A percentile compares a stretch with the other conserved stretches of the same genome.
phyloP scores from a whole-genome alignment of 305 asterid species.

The Striga hermonthica region DNA sequence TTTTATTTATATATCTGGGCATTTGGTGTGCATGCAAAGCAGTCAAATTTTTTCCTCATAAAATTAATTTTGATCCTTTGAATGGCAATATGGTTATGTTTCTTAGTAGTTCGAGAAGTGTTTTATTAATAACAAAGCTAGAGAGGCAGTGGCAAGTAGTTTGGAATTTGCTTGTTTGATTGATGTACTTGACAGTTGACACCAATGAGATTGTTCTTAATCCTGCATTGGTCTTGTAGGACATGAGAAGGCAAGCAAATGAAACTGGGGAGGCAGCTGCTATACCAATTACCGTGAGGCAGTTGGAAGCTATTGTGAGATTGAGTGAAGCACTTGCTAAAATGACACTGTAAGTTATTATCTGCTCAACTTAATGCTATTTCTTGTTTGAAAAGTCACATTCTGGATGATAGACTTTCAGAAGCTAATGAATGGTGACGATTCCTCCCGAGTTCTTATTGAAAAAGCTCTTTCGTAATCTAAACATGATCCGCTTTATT shows the following conservation, averaged over 20 bases:
- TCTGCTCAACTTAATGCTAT: conserved; percentile 16
- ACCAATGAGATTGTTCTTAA: conserved; percentile 9
- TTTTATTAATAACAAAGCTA: not conserved
- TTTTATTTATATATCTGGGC: too few relatives aligned
- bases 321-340: conserved; percentile 90
- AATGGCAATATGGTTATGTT: not conserved
- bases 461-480: not conserved
- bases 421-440: too few relatives aligned
- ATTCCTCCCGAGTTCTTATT: too few relatives aligned
- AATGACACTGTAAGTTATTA: conserved; percentile 53
- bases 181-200: conserved; percentile 14
- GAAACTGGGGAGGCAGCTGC: conserved; percentile 84
- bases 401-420: not conserved
- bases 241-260: conserved; percentile 87
- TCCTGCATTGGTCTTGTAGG: conserved; percentile 42
- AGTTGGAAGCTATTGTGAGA: conserved; percentile 92
- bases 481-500: not conserved
- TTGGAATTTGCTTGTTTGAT: conserved; percentile 2
- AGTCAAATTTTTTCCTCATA: not conserved
- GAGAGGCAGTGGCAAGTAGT: not conserved
- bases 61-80: not conserved
- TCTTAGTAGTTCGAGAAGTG: not conserved
- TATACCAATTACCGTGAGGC: conserved; percentile 95
- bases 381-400: conserved; percentile 8
- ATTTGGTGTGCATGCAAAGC: not conserved